Base-by-base conservation (phyloP, 2,329 filamentous ascomycete genomes). In the Amylocarpus encephaloides region DNA sequence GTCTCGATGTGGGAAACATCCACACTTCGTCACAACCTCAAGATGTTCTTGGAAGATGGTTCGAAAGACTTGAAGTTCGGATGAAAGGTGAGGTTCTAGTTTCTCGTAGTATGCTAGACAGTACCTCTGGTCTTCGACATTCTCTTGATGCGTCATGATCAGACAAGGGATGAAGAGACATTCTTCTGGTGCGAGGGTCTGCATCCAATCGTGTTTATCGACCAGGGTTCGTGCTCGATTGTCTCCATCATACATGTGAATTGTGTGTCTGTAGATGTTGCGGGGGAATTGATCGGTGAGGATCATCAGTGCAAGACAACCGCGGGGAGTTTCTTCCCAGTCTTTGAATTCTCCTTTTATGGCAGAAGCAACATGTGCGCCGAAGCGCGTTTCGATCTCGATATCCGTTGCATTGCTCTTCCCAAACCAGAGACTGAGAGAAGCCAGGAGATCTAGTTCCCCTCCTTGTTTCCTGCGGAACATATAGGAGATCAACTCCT, bases 281-380 rank as follows among this genome's bases (percentile, higher is more conserved):
- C 67, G 62, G 12, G 67, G 65, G 35, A 68, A 65, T 54, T 69
- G 66, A 51, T 69, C 66, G 13, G 68, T 61, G 1, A 68, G 61
- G 18, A 69, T 57, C 45, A 68, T 63, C 12, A 68, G 53, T 5
- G 67, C 66, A n/a, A 68, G 56, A 15, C 61, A 59, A 3, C 65
- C 64, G 2, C 42, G 57, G 36, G 39, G 61, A 30, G 46, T 45
- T 4, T 42, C 13, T 38, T 41, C 46, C 49, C 52, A 54, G 15
- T 41, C 16, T 2, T 40, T 30, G 9, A 32, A 48, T 2, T 18
- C 46, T 10, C 45, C 44, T 12, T 33, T 33, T 6, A 48, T 34
- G 13, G 50, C 50, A 2, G 40, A 15, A 5, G 45, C 50, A 7
- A 52, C 50, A 22, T 48, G 50, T 10, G 10, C 15, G 10, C 50